Evolutionary conservation across 352 stramenopile genomes (phyloP).

Genomic region (Phytopythium litorale): DNA sequence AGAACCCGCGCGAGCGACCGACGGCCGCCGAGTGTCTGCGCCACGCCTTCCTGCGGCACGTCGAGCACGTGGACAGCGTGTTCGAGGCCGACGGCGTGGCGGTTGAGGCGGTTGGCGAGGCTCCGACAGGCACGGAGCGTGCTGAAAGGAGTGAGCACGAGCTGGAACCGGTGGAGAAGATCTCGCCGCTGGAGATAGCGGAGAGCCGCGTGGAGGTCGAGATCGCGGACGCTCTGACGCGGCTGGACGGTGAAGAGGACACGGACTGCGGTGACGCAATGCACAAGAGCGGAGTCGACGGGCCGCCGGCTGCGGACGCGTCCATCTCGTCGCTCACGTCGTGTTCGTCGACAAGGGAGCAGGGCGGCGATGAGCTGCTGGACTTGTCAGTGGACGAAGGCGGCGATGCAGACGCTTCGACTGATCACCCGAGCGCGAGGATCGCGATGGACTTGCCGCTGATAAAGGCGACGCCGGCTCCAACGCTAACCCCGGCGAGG

Average conservation of each 20-base stretch:
- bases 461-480: not conserved
- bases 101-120: not conserved
- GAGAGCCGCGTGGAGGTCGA: slow-evolving; percentile 8
- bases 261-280: not conserved
- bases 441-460: not conserved
- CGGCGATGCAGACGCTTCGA: not conserved
- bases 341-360: not conserved
- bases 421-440: not conserved
- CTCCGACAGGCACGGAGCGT: no score
- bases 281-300: not conserved
- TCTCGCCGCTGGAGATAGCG: not conserved
- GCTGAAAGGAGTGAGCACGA: not conserved
- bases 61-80: slow-evolving; percentile 33
- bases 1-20: slow-evolving; percentile 64
- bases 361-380: slow-evolving; percentile 22
- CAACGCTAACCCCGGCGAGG: not conserved
- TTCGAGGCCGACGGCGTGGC: slow-evolving; percentile 15
- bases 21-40: slow-evolving; percentile 86
- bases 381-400: slow-evolving; percentile 29
- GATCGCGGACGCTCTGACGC: not conserved
- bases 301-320: not conserved
- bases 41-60: slow-evolving; percentile 83
- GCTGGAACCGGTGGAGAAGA: no score
- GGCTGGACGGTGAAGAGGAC: not conserved
- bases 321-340: not conserved